phyloP scores from a whole-genome alignment of 2,329 filamentous ascomycete species.

The Ophiosphaerella korrae region DNA sequence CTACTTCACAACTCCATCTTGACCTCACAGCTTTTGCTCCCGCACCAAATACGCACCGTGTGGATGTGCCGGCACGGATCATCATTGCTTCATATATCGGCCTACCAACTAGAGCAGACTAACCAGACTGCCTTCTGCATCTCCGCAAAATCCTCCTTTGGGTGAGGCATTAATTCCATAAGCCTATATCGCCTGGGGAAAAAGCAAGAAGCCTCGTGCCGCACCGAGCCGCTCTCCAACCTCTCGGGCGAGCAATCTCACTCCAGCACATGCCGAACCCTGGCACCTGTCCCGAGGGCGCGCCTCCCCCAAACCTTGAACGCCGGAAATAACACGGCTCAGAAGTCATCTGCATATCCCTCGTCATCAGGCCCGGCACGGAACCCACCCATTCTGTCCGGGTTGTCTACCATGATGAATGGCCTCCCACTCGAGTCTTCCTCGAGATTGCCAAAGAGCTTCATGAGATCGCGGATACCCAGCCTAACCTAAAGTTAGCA shows the following conservation, averaged over 20 bases:
- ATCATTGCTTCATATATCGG: too few relatives aligned
- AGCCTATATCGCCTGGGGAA: too few relatives aligned
- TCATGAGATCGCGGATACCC: constrained; percentile 49
- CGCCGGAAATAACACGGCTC: background rate
- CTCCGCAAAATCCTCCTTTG: too few relatives aligned
- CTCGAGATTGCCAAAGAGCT: constrained; percentile 52
- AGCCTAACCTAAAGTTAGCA: constrained; percentile 28
- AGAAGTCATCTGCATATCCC: constrained; percentile 37
- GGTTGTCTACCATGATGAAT: constrained; percentile 50
- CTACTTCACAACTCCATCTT: background rate
- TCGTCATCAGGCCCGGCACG: constrained; percentile 39
- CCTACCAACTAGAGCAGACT: too few relatives aligned
- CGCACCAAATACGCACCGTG: background rate
- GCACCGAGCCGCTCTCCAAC: too few relatives aligned
- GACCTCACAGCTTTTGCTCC: background rate
- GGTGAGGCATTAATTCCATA: too few relatives aligned
- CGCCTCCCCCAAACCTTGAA: background rate
- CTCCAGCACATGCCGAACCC: too few relatives aligned
- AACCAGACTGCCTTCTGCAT: too few relatives aligned
- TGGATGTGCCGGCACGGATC: background rate
- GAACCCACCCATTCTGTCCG: constrained; percentile 35
- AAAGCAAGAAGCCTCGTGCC: too few relatives aligned
- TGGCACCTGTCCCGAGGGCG: too few relatives aligned
- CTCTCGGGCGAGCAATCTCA: too few relatives aligned
- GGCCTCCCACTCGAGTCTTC: constrained; percentile 47